These are phyloP conservation scores for Podospora sp. DNA, from an alignment of 495 filamentous ascomycete genomes.

Conservation along the genomic window DNA sequence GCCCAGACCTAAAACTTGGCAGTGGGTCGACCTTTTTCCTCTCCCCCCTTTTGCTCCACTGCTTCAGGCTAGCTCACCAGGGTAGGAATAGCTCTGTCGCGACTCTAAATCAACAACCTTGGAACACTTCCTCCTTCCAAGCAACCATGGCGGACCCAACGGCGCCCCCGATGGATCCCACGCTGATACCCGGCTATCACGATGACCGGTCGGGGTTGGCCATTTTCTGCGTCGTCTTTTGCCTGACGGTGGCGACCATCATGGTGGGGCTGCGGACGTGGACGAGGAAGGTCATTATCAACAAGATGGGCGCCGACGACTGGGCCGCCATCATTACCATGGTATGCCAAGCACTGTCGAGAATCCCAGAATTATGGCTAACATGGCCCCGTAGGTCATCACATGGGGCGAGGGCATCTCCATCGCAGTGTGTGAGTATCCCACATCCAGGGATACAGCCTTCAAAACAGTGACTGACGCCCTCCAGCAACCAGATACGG, in stretches of 20 bases:
- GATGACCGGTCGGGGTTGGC: conserved; percentile 4
- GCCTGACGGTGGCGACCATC: conserved; percentile 34
- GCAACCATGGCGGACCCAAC: neutral
- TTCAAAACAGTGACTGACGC: neutral
- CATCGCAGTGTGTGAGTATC: neutral
- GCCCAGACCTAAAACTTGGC: too few relatives aligned
- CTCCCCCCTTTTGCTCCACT: too few relatives aligned
- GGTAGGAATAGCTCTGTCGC: too few relatives aligned
- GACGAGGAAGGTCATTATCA: conserved; percentile 43
- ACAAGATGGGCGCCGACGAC: conserved; percentile 47
- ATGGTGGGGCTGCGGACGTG: conserved; percentile 45
- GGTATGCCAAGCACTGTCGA: conserved; percentile 23
- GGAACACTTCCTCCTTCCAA: too few relatives aligned
- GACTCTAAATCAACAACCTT: too few relatives aligned
- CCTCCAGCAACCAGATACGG: conserved; percentile 9
- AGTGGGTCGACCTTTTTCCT: too few relatives aligned
- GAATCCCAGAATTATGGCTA: too few relatives aligned
- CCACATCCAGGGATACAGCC: neutral
- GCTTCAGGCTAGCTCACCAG: too few relatives aligned
- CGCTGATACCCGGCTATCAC: conserved; percentile 4
- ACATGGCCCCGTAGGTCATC: neutral
- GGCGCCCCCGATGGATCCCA: neutral
- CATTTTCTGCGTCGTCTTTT: conserved; percentile 15
- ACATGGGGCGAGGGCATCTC: conserved; percentile 15
- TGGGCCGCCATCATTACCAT: conserved; percentile 34